Evolutionary conservation across 176 grass and related monocot genomes (phyloP), one percentile per base, ranked within the genome.

Genomic region (Raddia distichophylla): DNA sequence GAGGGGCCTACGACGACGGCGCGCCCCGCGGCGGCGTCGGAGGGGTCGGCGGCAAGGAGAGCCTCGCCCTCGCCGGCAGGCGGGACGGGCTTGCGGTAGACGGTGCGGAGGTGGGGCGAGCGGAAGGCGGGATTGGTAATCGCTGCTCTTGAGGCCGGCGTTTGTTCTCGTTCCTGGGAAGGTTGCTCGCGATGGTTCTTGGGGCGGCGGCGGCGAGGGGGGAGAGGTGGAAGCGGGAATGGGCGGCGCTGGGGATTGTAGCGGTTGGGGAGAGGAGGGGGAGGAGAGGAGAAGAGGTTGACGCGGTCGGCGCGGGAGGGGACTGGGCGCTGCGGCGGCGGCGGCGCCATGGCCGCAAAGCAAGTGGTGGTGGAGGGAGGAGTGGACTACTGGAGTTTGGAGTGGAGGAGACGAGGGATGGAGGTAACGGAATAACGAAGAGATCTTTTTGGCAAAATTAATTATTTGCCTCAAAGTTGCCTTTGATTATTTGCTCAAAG

Each of bases 41-140:
- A 35, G 19, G 87, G 84, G 47, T 90, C 89, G 15, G 77, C 84
- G 55, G 89, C 64, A 61, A 91, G 91, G 68, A 89, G 71, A 65
- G 89, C 75, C 84, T 92, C 79, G 58, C 84, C 84, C n/a, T 73
- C 46, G 58, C 83, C 85, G 34, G 81, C 44, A 58, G 86, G 83
- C 49, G 84, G 83, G 5, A 98, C 86, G 49, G 95, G 95, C 70
- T 94, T 98, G 51, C 88, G 91, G 71, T 98, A 98, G 56, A 86
- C 72, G 75, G 95, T 91, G 19, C 90, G 89, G 55, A 78, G 78
- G 79, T 98, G 95, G 53, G 88, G n/a, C 14, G 79, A 27, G 71
- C 83, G 87, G 49, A 98, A 90, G 54, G 95, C 92, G 11, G 90
- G 74, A 0, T 43, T 85, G 69, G 16, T 9, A 8, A 2, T 52